Evolutionary conservation across 768 basidiomycete genomes (phyloP).

Genomic region (Kwoniella sp.): DNA sequence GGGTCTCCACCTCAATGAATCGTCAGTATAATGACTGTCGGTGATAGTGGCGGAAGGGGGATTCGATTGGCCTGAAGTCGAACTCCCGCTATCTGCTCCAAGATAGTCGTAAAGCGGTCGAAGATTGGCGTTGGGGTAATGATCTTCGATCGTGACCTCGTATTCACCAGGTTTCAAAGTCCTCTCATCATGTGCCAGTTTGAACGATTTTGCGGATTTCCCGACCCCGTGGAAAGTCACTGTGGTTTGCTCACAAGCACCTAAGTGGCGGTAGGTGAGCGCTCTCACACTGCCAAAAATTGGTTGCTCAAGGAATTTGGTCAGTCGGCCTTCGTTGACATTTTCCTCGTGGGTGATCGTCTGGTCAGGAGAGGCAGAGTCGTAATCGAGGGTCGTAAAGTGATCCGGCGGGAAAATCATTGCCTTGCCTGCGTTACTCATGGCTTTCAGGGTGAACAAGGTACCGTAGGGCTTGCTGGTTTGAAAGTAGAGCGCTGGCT

Average conservation of each 20-base stretch:
- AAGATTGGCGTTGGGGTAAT: not conserved
- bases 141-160: not conserved
- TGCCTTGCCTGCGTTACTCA: not conserved
- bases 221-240: not conserved
- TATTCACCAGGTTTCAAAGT: not conserved
- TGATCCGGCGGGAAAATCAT: not conserved
- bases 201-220: not conserved
- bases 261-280: not conserved
- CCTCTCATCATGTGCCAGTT: not conserved
- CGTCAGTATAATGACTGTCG: too few relatives aligned
- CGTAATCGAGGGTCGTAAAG: not conserved
- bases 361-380: not conserved
- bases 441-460: not conserved
- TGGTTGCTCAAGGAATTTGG: not conserved
- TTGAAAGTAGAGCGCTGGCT: not conserved
- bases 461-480: not conserved
- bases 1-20: too few relatives aligned
- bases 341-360: not conserved
- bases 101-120: not conserved
- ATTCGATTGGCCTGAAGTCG: too few relatives aligned
- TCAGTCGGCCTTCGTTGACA: not conserved
- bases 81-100: not conserved
- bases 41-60: too few relatives aligned
- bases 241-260: not conserved
- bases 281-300: not conserved